These are phyloP conservation scores for Inga oerstediana DNA, from an alignment of 306 rosid species.

Conservation along the genomic window DNA sequence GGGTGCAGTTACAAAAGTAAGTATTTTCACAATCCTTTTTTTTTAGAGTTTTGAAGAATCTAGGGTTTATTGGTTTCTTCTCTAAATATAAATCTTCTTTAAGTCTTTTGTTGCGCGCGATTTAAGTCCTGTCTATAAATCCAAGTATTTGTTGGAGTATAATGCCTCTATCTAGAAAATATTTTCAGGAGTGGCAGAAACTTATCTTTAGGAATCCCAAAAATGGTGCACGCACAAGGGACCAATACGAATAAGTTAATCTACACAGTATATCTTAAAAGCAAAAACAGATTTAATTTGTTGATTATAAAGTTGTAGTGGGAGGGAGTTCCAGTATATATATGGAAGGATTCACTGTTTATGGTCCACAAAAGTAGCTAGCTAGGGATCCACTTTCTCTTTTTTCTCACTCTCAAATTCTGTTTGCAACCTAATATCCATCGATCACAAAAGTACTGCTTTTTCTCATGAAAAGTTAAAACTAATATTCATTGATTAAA, in stretches of 20 bases:
- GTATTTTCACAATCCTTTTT: not conserved
- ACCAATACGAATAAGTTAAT: not conserved
- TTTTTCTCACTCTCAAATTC: not conserved
- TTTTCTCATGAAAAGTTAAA: not conserved
- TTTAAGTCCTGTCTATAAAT: not conserved
- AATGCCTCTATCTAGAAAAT: not conserved
- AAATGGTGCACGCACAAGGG: not conserved
- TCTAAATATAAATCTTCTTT: not conserved
- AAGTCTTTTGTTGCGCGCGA: not conserved
- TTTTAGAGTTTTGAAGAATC: not conserved
- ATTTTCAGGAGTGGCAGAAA: not conserved
- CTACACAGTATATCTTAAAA: not conserved
- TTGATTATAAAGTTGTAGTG: not conserved
- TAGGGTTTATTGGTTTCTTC: not conserved
- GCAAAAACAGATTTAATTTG: not conserved
- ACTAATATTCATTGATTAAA: not conserved
- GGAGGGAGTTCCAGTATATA: no score
- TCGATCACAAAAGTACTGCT: not conserved
- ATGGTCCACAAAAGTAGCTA: not conserved
- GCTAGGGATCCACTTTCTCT: not conserved
- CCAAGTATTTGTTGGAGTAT: not conserved
- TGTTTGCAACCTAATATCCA: not conserved
- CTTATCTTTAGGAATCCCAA: not conserved
- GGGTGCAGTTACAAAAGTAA: not conserved
- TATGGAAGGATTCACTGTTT: not conserved